Percentiles rank a stretch among this genome's conserved stretches.
phyloP scores from a whole-genome alignment of 169 alveolate species.

The Cryptosporidium canis region DNA sequence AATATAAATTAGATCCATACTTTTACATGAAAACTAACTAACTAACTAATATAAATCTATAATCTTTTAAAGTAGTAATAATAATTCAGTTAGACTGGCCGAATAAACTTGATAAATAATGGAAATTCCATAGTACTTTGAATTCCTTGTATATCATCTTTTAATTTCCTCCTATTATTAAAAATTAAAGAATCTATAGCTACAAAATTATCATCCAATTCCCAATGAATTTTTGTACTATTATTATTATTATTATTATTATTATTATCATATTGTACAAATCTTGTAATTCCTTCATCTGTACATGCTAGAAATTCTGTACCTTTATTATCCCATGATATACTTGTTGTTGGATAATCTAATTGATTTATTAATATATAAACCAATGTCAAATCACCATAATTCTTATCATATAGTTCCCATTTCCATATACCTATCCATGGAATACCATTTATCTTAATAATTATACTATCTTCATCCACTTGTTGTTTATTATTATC shows the following conservation, averaged over 20 bases:
- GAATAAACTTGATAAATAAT: conserved; percentile 1
- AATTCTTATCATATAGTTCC: neutral
- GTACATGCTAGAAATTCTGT: conserved; percentile 68
- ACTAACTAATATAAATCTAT: neutral
- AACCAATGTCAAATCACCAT: conserved; percentile 11
- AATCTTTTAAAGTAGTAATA: neutral
- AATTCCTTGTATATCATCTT: neutral
- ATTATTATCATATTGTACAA: conserved; percentile 4
- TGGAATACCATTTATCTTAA: conserved; percentile 14
- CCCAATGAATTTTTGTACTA: neutral
- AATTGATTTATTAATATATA: conserved; percentile 14
- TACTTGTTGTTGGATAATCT: conserved; percentile 6
- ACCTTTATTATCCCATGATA: conserved; percentile 61
- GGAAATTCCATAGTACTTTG: neutral
- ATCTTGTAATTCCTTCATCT: conserved; percentile 8
- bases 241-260: neutral
- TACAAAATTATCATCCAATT: neutral
- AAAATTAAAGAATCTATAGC: neutral
- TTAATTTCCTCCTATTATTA: neutral
- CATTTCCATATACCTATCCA: conserved; percentile 73
- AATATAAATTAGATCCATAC: conserved; percentile 88
- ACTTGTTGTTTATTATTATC: neutral
- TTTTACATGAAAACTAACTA: conserved; percentile 83
- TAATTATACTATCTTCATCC: neutral
- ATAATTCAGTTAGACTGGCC: neutral